Evolutionary conservation across 768 basidiomycete genomes (phyloP), one percentile per base, ranked within the genome.

Genomic region (Hydnum rufescens): DNA sequence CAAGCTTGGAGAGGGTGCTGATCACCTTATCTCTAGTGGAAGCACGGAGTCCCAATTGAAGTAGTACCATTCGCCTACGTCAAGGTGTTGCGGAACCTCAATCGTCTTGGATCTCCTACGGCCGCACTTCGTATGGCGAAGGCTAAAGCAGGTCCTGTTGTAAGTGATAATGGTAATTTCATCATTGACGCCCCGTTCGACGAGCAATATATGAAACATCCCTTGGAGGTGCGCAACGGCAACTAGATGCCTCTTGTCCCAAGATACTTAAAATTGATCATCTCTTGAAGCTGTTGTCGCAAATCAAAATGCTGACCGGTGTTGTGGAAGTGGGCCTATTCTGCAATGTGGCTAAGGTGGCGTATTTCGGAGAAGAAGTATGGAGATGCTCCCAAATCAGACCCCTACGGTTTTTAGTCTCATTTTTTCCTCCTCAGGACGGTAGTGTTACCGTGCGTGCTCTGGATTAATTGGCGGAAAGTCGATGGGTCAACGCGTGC

Each of bases 311-410:
- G 74, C 72, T 97, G 55, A 97, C 93, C 2, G 95, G 95, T 44
- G 88, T 96, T 23, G 87, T 97, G n/a, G 95, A 99, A 65, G 95
- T 96, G 31, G 95, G 95, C 0, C 65, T 99, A n/a, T 97, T 99
- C 69, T 90, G 87, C 62, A 71, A 78, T 51, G 80, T 95, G 73
- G 90, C 84, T 3, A 76, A 80, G 62, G 90, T 90, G 0, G 93
- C 92, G n/a, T 97, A 96, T 70, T 99, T 97, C 65, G 87, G 87
- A 19, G 89, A 89, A 58, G 70, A 76, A 67, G 85, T 83, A 26
- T 28, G 44, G 8, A 16, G 13, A 16, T 13, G 13, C 22, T 39
- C 36, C 22, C 22, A 39, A 13, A 13, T 39, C 13, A 13, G 13
- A 13, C 36, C 13, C 36, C 36, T 22, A 39, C 22, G 13, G 13